Conservation (phyloP, 1,284 basidiomycete genomes). For the Heterobasidion irregulare region DNA sequence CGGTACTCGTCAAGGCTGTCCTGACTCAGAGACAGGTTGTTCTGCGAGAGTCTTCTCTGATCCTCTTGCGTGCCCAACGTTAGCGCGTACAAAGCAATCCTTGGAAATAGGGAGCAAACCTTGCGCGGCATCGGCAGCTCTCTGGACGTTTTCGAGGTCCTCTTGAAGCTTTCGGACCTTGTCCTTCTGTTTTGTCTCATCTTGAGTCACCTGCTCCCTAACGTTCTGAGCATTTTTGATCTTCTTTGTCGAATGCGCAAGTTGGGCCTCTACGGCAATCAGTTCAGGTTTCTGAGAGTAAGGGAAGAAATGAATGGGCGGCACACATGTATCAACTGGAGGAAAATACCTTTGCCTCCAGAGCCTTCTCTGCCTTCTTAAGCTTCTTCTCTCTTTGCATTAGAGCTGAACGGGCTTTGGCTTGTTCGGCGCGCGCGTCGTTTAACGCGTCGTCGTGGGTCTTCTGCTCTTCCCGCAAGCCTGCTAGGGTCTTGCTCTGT, state of each 20-base stretch:
- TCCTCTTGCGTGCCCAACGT: conserved; percentile 40
- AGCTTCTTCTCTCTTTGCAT: conserved; percentile 71
- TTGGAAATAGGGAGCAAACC: conserved; percentile 31
- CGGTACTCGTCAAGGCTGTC: conserved; percentile 87
- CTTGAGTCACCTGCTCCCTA: conserved; percentile 59
- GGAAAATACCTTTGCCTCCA: conserved; percentile 69
- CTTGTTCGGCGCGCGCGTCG: conserved; percentile 72
- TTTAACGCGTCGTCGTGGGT: conserved; percentile 67
- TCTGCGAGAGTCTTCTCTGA: conserved; percentile 64
- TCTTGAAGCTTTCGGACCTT: conserved; percentile 51
- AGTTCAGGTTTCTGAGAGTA: conserved; percentile 66
- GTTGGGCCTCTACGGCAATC: conserved; percentile 78
- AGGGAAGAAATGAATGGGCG: neutral
- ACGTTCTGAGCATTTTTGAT: conserved; percentile 61
- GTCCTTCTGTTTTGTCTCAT: conserved; percentile 56
- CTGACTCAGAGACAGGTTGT: conserved; percentile 75
- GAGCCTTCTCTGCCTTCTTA: conserved; percentile 74
- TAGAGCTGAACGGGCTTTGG: conserved; percentile 66
- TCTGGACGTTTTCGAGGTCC: conserved; percentile 63
- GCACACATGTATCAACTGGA: neutral
- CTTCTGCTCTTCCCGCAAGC: conserved; percentile 61
- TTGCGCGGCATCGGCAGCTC: conserved; percentile 70
- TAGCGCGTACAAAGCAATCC: neutral
- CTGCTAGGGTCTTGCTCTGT: conserved; percentile 64
- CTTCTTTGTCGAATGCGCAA: conserved; percentile 79